A percentile compares a stretch with the other conserved stretches of the same genome.
Evolutionary conservation across 805 yeast species (phyloP).

Genomic region (Cyberlindnera maritima): DNA sequence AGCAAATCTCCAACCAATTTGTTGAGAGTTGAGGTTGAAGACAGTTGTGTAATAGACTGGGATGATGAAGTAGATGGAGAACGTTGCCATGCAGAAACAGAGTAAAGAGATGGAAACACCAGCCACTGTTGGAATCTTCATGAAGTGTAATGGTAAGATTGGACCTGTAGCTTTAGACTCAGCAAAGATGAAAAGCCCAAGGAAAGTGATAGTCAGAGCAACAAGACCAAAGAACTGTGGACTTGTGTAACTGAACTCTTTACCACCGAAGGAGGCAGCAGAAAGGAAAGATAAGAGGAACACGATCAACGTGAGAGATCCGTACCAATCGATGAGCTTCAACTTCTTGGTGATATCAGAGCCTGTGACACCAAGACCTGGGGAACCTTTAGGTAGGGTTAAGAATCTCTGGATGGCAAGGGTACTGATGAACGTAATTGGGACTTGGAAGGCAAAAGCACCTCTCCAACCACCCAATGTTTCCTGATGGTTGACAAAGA

Average conservation of each 20-base stretch:
- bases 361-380: slow-evolving; percentile 50
- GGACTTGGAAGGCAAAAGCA: slow-evolving; percentile 53
- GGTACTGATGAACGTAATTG: slow-evolving; percentile 45
- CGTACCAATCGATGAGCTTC: slow-evolving; percentile 53
- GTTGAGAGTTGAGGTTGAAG: slow-evolving; percentile 47
- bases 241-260: slow-evolving; percentile 40
- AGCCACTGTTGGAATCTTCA: slow-evolving; percentile 55
- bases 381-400: slow-evolving; percentile 47
- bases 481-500: slow-evolving; percentile 37
- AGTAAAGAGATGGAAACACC: slow-evolving; percentile 66
- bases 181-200: slow-evolving; percentile 40
- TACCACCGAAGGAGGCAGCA: slow-evolving; percentile 55
- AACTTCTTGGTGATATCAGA: slow-evolving; percentile 43
- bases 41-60: slow-evolving; percentile 64
- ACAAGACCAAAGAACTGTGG: slow-evolving; percentile 31
- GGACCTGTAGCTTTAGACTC: slow-evolving; percentile 52
- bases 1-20: slow-evolving; percentile 56
- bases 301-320: slow-evolving; percentile 43
- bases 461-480: slow-evolving; percentile 42
- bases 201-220: slow-evolving; percentile 34
- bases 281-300: slow-evolving; percentile 44
- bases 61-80: slow-evolving; percentile 48
- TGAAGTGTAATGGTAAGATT: slow-evolving; percentile 55
- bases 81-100: slow-evolving; percentile 41
- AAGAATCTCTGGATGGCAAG: slow-evolving; percentile 36